These are phyloP conservation scores for Helicostylum pulchrum DNA, from an alignment of 192 early-diverging fungal species.

Conservation along the genomic window DNA sequence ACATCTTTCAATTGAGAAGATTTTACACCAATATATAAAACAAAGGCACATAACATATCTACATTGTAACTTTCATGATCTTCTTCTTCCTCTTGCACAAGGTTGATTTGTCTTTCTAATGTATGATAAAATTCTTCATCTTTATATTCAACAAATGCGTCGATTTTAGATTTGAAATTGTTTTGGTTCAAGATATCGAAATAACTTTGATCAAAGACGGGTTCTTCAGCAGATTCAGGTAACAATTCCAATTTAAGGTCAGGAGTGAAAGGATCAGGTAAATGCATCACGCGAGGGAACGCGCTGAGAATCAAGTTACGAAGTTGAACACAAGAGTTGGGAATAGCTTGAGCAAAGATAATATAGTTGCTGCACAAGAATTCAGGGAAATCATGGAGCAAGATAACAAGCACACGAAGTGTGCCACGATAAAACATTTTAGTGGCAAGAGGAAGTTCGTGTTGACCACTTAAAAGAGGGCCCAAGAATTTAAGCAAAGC, in stretches of 20 bases:
- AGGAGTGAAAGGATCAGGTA: conserved; percentile 94
- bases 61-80: conserved; percentile 59
- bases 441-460: conserved; percentile 58
- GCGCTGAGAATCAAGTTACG: conserved; percentile 97
- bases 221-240: conserved; percentile 81
- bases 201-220: conserved; percentile 81
- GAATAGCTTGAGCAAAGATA: conserved; percentile 88
- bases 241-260: conserved; percentile 87
- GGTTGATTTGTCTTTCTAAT: conserved; percentile 44
- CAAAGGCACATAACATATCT: conserved; percentile 78
- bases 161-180: conserved; percentile 70
- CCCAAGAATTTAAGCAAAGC: conserved; percentile 80
- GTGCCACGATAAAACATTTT: conserved; percentile 87
- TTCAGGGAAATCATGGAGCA: conserved; percentile 97
- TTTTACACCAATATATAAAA: conserved; percentile 83
- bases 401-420: conserved; percentile 82
- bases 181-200: conserved; percentile 50
- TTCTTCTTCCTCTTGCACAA: conserved; percentile 35
- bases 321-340: conserved; percentile 87
- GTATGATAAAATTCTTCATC: conserved; percentile 57
- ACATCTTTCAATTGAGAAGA: conserved; percentile 55
- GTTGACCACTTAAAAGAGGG: conserved; percentile 70
- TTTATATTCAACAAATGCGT: conserved; percentile 59
- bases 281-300: conserved; percentile 89
- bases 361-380: conserved; percentile 92